A percentile compares a stretch with the other conserved stretches of the same genome.
These are phyloP conservation scores for Hemileccinum impolitum DNA, from an alignment of 768 basidiomycete genomes.

Conservation along the genomic window DNA sequence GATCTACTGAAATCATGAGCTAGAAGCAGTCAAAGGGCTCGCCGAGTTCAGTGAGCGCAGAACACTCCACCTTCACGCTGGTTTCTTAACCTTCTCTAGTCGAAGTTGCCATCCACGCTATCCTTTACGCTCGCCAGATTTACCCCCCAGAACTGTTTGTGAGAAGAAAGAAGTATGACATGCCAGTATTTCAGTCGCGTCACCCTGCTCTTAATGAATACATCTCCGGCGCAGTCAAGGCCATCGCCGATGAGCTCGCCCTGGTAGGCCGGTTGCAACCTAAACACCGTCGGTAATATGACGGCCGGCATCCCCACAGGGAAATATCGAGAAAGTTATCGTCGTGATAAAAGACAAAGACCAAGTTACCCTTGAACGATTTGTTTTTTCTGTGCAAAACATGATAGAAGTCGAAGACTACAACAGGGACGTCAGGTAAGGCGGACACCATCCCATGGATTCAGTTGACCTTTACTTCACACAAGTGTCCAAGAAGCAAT, in stretches of 20 bases:
- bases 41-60: conserved; percentile 63
- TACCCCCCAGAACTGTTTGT: conserved; percentile 89
- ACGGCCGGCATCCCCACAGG: conserved; percentile 40
- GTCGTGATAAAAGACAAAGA: conserved; percentile 82
- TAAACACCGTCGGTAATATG: background rate
- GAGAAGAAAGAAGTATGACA: conserved; percentile 84
- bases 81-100: conserved; percentile 46
- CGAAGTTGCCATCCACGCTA: conserved; percentile 90
- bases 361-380: conserved; percentile 82
- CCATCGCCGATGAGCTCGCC: conserved; percentile 73
- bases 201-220: conserved; percentile 87
- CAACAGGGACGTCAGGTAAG: conserved; percentile 67
- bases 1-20: conserved; percentile 8
- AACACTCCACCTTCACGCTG: background rate
- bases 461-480: conserved; percentile 1
- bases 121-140: conserved; percentile 86
- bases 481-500: conserved; percentile 72
- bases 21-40: conserved; percentile 64
- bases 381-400: conserved; percentile 81
- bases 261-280: conserved; percentile 40
- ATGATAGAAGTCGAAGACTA: conserved; percentile 71
- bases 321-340: conserved; percentile 74
- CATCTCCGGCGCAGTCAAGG: conserved; percentile 82
- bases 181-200: conserved; percentile 90
- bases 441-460: background rate